Percentiles rank a stretch among this genome's conserved stretches.
Evolutionary conservation across 2,329 filamentous ascomycete genomes (phyloP).

Genomic region (Claviceps monticola): DNA sequence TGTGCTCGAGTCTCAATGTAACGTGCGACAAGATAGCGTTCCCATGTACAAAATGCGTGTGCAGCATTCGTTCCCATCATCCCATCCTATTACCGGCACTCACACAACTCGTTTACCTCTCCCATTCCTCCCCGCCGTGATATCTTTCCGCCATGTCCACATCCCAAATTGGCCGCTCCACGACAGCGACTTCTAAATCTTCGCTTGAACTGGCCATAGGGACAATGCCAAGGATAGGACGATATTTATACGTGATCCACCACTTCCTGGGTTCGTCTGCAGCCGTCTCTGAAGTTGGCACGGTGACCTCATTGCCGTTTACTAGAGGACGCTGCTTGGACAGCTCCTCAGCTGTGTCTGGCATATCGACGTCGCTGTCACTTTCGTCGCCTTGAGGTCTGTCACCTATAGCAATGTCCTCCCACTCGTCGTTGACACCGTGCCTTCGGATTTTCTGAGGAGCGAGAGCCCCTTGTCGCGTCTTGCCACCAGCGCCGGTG

Average conservation of each 20-base stretch:
- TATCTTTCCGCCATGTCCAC: constrained; percentile 63
- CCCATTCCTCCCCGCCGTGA: constrained; percentile 42
- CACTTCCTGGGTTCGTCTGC: constrained; percentile 24
- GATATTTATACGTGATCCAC: constrained; percentile 88
- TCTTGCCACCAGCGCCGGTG: constrained; percentile 39
- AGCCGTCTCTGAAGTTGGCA: constrained; percentile 6
- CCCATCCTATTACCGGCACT: too few relatives aligned
- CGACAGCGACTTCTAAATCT: constrained; percentile 65
- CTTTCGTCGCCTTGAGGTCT: constrained; percentile 20
- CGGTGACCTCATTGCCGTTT: constrained; percentile 10
- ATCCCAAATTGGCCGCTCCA: constrained; percentile 79
- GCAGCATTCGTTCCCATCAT: not conserved
- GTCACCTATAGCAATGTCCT: constrained; percentile 25
- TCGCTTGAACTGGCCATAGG: constrained; percentile 26
- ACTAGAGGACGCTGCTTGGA: constrained; percentile 18
- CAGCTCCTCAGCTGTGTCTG: constrained; percentile 20
- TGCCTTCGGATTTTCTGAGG: constrained; percentile 30
- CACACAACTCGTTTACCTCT: constrained; percentile 17
- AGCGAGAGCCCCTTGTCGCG: constrained; percentile 30
- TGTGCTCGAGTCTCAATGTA: not conserved
- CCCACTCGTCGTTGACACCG: constrained; percentile 26
- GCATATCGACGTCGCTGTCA: constrained; percentile 25
- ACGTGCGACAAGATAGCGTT: not conserved
- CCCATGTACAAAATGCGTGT: not conserved
- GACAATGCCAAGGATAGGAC: constrained; percentile 70